Percentiles rank a stretch among this genome's conserved stretches.
phyloP scores from a whole-genome alignment of 1,139 yeast genomes.

The Yamadazyma oceani region DNA sequence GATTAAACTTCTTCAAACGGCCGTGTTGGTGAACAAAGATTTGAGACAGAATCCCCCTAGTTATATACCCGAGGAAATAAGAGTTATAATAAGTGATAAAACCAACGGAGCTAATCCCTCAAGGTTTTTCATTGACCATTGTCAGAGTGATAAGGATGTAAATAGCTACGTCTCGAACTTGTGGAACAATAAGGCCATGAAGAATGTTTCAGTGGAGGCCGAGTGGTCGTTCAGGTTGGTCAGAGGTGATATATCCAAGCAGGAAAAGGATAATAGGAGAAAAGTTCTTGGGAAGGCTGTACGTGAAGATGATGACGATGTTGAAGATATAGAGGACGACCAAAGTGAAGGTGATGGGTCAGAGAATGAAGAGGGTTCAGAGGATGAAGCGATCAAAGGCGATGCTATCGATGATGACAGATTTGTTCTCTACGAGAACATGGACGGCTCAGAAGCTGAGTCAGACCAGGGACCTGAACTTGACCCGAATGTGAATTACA shows the following conservation, averaged over 20 bases:
- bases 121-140: constrained; percentile 46
- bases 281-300: constrained; percentile 25
- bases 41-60: constrained; percentile 31
- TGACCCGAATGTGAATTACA: constrained; percentile 51
- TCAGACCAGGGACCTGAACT: constrained; percentile 29
- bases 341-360: constrained; percentile 14
- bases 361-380: constrained; percentile 18
- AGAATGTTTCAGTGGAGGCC: constrained; percentile 45
- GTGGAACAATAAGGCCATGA: constrained; percentile 57
- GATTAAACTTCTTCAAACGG: constrained; percentile 27
- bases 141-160: constrained; percentile 40
- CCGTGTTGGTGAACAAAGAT: constrained; percentile 28
- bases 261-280: constrained; percentile 36
- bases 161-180: constrained; percentile 54
- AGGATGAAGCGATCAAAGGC: constrained; percentile 17
- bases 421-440: constrained; percentile 55
- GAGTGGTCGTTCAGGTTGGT: constrained; percentile 62
- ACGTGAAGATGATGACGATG: constrained; percentile 18
- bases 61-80: constrained; percentile 28
- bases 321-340: constrained; percentile 21
- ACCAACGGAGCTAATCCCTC: constrained; percentile 41
- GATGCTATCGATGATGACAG: constrained; percentile 24
- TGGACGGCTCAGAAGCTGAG: constrained; percentile 57
- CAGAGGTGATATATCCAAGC: constrained; percentile 55
- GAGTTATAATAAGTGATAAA: constrained; percentile 28